Evolutionary conservation across 2,329 filamentous ascomycete species (phyloP), one percentile per base, ranked within the genome.

Genomic region (Ascochyta fabae): DNA sequence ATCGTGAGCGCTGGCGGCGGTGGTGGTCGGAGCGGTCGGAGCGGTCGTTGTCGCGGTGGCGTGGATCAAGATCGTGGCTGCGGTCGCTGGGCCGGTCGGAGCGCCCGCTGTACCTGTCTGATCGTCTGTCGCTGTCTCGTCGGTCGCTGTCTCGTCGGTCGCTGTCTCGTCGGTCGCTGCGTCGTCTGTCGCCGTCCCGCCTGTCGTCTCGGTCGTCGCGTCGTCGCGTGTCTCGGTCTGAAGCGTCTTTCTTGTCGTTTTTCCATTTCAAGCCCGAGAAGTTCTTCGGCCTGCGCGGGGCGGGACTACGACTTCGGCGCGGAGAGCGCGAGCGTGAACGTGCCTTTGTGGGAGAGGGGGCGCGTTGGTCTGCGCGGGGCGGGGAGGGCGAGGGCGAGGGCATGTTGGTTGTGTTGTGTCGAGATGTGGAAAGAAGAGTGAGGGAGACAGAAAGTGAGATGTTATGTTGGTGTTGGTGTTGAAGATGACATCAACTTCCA

Each of bases 191-290:
- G 26, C 38, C 57, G 24, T 44, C 40, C 19, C 51, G 43, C 33
- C 55, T 47, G 43, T 62, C 59, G 38, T 59, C 53, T 24, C 64
- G 39, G 16, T 63, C 60, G 58, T 81, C 77, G 47, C 81, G 79
- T 36, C 68, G 64, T 34, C 76, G 73, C 27, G 67, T 56, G 45
- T 64, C 57, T 55, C 77, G 71, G 52, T 69, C 67, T 54, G 77
- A 72, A 53, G 69, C 66, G 3, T 62, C 58, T 22, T 57, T 56
- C 23, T 64, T 65, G 41, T 66, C 59, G 53, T 73, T 83, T 64
- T 87, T 88, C 79, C 82, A 87, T 62, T 81, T 81, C 63, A 87
- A 85, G 9, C 84, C 83, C 4, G 82, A 80, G 53, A 76, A 78
- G 61, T 70, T 78, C 74, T 72, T 74, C 29, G 67, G 62, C 51